Base-by-base conservation (phyloP, 768 basidiomycete species). In the Punctularia strigosozonata region DNA sequence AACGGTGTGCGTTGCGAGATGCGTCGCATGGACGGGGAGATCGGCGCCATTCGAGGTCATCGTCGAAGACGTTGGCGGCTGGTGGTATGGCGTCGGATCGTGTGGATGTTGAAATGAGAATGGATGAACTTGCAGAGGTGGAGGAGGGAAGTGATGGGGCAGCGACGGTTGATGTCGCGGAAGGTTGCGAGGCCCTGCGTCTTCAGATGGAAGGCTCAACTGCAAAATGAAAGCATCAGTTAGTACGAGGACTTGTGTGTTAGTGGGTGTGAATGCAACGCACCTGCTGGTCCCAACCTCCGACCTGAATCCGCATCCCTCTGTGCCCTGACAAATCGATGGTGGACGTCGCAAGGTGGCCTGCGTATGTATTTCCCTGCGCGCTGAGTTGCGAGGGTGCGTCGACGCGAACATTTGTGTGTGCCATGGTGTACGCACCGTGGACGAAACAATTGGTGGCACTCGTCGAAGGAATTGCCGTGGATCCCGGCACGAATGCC, bases 151-250 rank as follows among this genome's bases (percentile, higher is more conserved):
- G 32, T 15, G 44, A 45, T 21, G 10, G 22, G 31, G 18, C 30
- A 19, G 26, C 35, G 22, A 19, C 25, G n/a, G 31, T 18, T 24
- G 41, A 43, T 25, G 32, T 31, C 25, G 24, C 28, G 23, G 25
- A 33, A 31, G 41, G 18, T 8, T 30, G 45, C 19, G 36, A 45
- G 18, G 38, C n/a, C n/a, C n/a, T n/a, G n/a, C n/a, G n/a, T n/a
- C n/a, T n/a, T n/a, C n/a, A n/a, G n/a, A n/a, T n/a, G n/a, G n/a
- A n/a, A n/a, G n/a, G n/a, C n/a, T n/a, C n/a, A n/a, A n/a, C n/a
- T n/a, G n/a, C n/a, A n/a, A n/a, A n/a, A n/a, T n/a, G n/a, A n/a
- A n/a, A n/a, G n/a, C n/a, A n/a, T n/a, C n/a, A n/a, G n/a, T n/a
- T n/a, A n/a, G n/a, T n/a, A n/a, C n/a, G n/a, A n/a, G n/a, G n/a